Evolutionary conservation across 805 yeast species (phyloP).

Genomic region (Lipomyces yamadae): DNA sequence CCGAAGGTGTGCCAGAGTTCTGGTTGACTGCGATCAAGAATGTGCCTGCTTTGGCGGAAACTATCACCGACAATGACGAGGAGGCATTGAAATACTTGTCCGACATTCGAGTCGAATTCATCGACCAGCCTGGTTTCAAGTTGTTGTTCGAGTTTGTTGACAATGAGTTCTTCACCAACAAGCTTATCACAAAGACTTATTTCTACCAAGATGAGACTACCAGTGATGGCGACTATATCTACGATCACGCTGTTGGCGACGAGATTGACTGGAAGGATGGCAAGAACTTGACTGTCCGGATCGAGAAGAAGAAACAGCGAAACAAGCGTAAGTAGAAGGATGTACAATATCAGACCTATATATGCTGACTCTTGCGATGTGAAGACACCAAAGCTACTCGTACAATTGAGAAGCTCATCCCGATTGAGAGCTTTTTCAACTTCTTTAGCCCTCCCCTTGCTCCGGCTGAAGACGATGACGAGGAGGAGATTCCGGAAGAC

Average conservation of each 20-base stretch:
- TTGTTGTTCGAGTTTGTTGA: slow-evolving; percentile 77
- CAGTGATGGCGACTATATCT: slow-evolving; percentile 92
- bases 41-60: slow-evolving; percentile 76
- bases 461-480: slow-evolving; percentile 62
- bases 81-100: slow-evolving; percentile 73
- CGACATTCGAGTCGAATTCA: slow-evolving; percentile 78
- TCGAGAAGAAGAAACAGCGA: slow-evolving; percentile 96
- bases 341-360: slow-evolving; percentile 35
- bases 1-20: slow-evolving; percentile 86
- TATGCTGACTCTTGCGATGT: neutral
- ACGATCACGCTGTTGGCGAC: slow-evolving; percentile 94
- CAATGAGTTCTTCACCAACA: slow-evolving; percentile 79
- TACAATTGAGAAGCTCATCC: slow-evolving; percentile 90
- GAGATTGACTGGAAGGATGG: slow-evolving; percentile 82
- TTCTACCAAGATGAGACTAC: slow-evolving; percentile 93
- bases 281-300: slow-evolving; percentile 82
- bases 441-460: slow-evolving; percentile 93
- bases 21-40: slow-evolving; percentile 97
- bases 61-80: slow-evolving; percentile 86
- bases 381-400: slow-evolving; percentile 86
- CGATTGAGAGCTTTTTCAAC: slow-evolving; percentile 93
- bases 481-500: slow-evolving; percentile 59
- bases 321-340: slow-evolving; percentile 58
- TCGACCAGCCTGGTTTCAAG: slow-evolving; percentile 83
- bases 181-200: slow-evolving; percentile 77